Evolutionary conservation across 2,329 filamentous ascomycete genomes (phyloP), one percentile per base, ranked within the genome.

Genomic region (Fusarium tricinctum): DNA sequence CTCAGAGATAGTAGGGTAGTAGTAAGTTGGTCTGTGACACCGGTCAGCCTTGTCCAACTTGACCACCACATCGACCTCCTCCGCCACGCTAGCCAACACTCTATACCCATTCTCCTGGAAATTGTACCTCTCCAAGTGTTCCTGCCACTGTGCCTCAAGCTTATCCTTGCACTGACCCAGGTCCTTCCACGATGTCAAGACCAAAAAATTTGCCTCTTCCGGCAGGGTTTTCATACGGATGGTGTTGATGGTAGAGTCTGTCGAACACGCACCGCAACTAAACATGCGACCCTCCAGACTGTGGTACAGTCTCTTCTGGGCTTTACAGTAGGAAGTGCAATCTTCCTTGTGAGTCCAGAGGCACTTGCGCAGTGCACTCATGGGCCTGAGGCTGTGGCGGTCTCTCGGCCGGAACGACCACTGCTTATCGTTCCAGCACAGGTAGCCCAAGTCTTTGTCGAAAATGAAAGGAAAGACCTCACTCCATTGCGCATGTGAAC

Each of bases 141-240:
- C 14, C 8, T 12, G 15, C 51, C 51, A 54, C 7, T 17, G 3
- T 12, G 14, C 13, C 17, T 54, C 43, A 0, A 7, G 2, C 5
- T 30, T 9, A 5, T 4, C 2, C 2, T 12, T 2, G 17, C 51
- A 20, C 5, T 14, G 6, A 3, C 43, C 43, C 1, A 54, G 22
- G 1, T 54, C 22, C n/a, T 54, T 54, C 51, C 51, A 54, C 5
- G 42, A 38, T 14, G 51, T 54, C 9, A 54, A 20, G 1, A 38
- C 14, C 1, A 38, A 10, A 1, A 48, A 49, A 1, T 54, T 54
- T 7, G 30, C 6, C 17, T 38, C n/a, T 5, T n/a, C 9, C 30
- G 10, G 14, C 5, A 2, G 22, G 22, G 8, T 2, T 3, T 20
- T 33, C 8, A 22, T 3, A 0, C 51, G 51, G 17, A 49, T n/a